Conservation (phyloP, 1,284 basidiomycete genomes). For the Tranzscheliella williamsii region DNA sequence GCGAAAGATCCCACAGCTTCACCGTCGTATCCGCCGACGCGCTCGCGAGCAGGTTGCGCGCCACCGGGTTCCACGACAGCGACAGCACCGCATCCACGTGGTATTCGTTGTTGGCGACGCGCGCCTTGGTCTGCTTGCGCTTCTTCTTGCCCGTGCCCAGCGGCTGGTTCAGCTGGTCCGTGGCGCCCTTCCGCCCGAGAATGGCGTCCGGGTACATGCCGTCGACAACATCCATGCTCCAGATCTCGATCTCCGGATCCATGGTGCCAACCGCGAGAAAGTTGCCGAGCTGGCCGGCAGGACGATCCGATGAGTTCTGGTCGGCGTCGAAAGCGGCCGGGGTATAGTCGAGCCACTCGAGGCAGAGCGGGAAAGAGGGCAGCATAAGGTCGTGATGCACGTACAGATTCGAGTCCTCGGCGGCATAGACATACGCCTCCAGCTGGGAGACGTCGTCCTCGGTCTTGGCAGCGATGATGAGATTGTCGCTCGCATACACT, state of each 20-base stretch:
- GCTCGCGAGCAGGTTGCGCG: constrained; percentile 86
- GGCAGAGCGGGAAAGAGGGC: constrained; percentile 93
- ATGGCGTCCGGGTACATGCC: constrained; percentile 91
- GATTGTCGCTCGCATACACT: constrained; percentile 85
- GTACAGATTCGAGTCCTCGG: constrained; percentile 72
- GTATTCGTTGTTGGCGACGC: constrained; percentile 70
- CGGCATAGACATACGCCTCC: constrained; percentile 65
- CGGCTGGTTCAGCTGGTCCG: constrained; percentile 41
- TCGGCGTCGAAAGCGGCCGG: constrained; percentile 65
- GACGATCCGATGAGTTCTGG: constrained; percentile 12
- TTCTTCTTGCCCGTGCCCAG: constrained; percentile 64
- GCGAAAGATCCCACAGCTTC: constrained; percentile 93
- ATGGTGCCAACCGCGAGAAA: constrained; percentile 96
- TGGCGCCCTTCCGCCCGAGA: constrained; percentile 74
- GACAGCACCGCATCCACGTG: constrained; percentile 92
- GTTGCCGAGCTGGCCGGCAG: constrained; percentile 70
- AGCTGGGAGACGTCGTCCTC: constrained; percentile 95
- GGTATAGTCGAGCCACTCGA: constrained; percentile 97
- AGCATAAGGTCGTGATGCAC: constrained; percentile 98
- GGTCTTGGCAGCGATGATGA: constrained; percentile 90
- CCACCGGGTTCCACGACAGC: constrained; percentile 87
- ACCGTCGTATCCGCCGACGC: constrained; percentile 93
- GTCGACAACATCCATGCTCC: constrained; percentile 92
- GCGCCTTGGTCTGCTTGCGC: constrained; percentile 80
- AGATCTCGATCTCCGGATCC: constrained; percentile 98